Base-by-base conservation (phyloP, 257 asterid species). In the Solanum megistacrolobum region DNA sequence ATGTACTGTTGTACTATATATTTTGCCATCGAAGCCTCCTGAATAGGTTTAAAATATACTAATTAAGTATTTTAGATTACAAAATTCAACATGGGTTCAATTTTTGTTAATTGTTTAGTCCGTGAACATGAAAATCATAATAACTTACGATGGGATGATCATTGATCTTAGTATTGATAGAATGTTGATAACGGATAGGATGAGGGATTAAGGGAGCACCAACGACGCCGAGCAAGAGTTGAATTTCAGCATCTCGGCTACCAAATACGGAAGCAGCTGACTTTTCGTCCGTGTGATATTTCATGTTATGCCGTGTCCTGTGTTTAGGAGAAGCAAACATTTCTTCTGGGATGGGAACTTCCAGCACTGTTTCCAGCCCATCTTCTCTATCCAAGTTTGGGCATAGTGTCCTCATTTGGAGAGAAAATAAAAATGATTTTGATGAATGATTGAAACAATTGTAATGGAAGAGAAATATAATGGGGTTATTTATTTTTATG, bases 11-110 rank as follows among this genome's bases (percentile, higher is more conserved):
- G 84, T 14, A 78, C 84, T 43, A 78, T 78, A 14, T 78, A 78
- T 78, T 78, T 78, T 5, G 84, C 84, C 84, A 78, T 27, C 20
- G 84, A 78, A 78, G 84, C 84, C 60, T 78, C 84, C 84, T 78
- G 25, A 39, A 5, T 29, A 31, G 11, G 78, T 31, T 71, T 5
- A 31, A 71, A 5, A 4, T 72, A 11, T 11, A 10, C 9, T 32
- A 72, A 32, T 16, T 5, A 71, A 71, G n/a, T n/a, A n/a, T n/a
- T n/a, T n/a, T n/a, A n/a, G n/a, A n/a, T n/a, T n/a, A n/a, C n/a
- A n/a, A n/a, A n/a, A n/a, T n/a, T n/a, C n/a, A n/a, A n/a, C n/a
- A n/a, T n/a, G n/a, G n/a, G n/a, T n/a, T n/a, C n/a, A 43, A 43
- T 4, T 43, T 43, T 43, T 12, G 55, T 46, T 46, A 46, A 46